A percentile compares a stretch with the other conserved stretches of the same genome.
These are phyloP conservation scores for Ceratobasidium sp. DNA, from an alignment of 1,284 basidiomycete genomes.

Conservation along the genomic window DNA sequence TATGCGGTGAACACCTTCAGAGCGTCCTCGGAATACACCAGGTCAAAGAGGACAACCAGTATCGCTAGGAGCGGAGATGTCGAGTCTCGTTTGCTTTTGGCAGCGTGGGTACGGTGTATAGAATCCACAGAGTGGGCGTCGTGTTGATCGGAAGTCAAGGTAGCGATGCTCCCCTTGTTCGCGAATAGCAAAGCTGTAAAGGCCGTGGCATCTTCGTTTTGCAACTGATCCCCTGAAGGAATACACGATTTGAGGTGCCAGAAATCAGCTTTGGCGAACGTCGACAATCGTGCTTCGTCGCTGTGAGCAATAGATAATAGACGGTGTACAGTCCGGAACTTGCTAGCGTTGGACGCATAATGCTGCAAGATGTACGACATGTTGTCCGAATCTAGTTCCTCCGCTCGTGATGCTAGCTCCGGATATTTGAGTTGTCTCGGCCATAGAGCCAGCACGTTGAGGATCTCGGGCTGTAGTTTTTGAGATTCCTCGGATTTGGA, in stretches of 20 bases:
- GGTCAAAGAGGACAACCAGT: slow-evolving; percentile 37
- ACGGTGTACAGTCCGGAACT: slow-evolving; percentile 79
- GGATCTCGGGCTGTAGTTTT: slow-evolving; percentile 62
- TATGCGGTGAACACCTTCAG: slow-evolving; percentile 37
- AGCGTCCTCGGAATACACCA: slow-evolving; percentile 37
- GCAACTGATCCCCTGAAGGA: slow-evolving; percentile 65
- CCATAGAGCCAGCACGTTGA: slow-evolving; percentile 77
- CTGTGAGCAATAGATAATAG: slow-evolving; percentile 64
- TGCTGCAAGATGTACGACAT: slow-evolving; percentile 34
- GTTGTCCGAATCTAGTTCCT: slow-evolving; percentile 40
- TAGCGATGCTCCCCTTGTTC: slow-evolving; percentile 41
- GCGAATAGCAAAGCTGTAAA: slow-evolving; percentile 78
- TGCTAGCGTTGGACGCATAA: slow-evolving; percentile 65
- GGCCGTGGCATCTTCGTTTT: slow-evolving; percentile 75
- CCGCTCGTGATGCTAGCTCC: slow-evolving; percentile 27
- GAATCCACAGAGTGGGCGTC: slow-evolving; percentile 40
- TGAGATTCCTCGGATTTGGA: slow-evolving; percentile 54
- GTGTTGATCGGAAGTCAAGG: slow-evolving; percentile 34
- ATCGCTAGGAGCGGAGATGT: slow-evolving; percentile 37
- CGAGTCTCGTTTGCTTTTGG: slow-evolving; percentile 41
- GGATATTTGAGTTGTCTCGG: slow-evolving; percentile 59
- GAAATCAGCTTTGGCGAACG: slow-evolving; percentile 75
- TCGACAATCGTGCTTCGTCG: slow-evolving; percentile 59
- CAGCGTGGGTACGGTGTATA: slow-evolving; percentile 17
- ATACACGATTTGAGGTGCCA: slow-evolving; percentile 86